Evolutionary conservation across 441 rosid species (phyloP).

Genomic region (Brassica balearica): DNA sequence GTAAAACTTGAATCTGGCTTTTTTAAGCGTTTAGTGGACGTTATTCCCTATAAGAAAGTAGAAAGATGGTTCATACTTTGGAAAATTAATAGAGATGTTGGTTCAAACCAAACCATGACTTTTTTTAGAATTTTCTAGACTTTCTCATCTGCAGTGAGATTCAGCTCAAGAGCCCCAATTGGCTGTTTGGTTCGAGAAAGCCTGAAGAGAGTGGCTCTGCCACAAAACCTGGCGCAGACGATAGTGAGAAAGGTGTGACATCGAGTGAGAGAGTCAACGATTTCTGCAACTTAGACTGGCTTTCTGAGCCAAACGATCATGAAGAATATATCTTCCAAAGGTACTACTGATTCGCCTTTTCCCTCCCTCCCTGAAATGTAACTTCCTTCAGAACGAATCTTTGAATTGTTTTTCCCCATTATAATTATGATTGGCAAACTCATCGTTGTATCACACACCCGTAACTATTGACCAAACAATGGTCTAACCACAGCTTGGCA

Average conservation of each 20-base stretch:
- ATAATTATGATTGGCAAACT: not conserved
- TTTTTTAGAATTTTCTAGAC: constrained; percentile 13
- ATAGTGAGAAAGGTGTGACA: constrained; percentile 55
- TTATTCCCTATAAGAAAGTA: not conserved
- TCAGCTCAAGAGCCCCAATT: constrained; percentile 97
- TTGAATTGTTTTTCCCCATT: too few species aligned
- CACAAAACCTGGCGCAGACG: constrained; percentile 54
- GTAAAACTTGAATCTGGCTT: not conserved
- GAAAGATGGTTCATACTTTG: constrained; percentile 12
- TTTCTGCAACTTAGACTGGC: constrained; percentile 68
- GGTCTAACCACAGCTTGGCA: not conserved
- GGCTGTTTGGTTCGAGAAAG: constrained; percentile 98
- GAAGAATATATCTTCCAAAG: constrained; percentile 84
- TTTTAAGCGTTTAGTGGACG: constrained; percentile 3
- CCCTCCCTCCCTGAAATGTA: constrained; percentile 14
- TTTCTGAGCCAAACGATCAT: constrained; percentile 61
- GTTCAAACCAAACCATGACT: constrained; percentile 21
- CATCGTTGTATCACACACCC: not conserved
- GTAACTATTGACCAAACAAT: not conserved
- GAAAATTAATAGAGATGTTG: not conserved
- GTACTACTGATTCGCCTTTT: constrained; percentile 43
- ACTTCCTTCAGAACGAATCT: constrained; percentile 1
- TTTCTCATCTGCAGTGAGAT: constrained; percentile 70
- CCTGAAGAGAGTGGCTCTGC: constrained; percentile 62
- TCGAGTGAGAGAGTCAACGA: constrained; percentile 56